Base-by-base conservation (phyloP, 345 rosid genomes). In the Citrus mangshanensis region DNA sequence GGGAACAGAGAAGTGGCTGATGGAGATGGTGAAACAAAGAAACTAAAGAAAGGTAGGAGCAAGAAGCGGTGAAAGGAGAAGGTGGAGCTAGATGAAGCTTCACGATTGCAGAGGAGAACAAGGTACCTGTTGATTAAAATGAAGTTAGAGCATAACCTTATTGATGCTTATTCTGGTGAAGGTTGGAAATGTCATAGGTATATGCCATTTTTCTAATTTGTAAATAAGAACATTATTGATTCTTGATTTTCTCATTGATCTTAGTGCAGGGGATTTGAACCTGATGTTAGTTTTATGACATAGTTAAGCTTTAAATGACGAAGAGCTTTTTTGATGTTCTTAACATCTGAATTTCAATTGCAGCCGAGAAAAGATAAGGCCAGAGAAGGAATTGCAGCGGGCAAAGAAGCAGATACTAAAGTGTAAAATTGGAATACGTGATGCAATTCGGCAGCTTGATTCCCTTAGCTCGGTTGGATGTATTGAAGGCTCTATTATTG, bases 171-270 rank as follows among this genome's bases (percentile, higher is more conserved):
- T 78, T 93, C 98, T 18, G 86, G 89, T 30, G 99, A 96, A 89
- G 99, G 99, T 30, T 96, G 99, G 98, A 96, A 96, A 85, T 98
- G 98, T 84, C 98, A 96, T 85, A 96, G 99, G 99, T 96, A 88
- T 67, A 83, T 49, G 49, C 63, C 28, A 16, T 74, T 81, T 68
- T 65, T 78, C 51, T 22, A 3, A 30, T 49, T 25, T 30, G 30
- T 75, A 22, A 63, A 30, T 14, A 61, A 63, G 35, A 28, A 49
- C 25, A 22, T 42, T 40, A 49, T 32, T 21, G 21, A 46, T 62
- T 49, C n/a, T 38, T 73, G 56, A 14, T 59, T 16, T 51, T 27
- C 16, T 70, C 16, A 46, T 46, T 46, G 4, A 42, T 70, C 70
- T 70, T 46, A 13, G 35, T 25, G 22, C 34, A 46, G 35, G 59